These are phyloP conservation scores for Leucosporidium yakuticum DNA, from an alignment of 768 basidiomycete genomes.

Conservation along the genomic window DNA sequence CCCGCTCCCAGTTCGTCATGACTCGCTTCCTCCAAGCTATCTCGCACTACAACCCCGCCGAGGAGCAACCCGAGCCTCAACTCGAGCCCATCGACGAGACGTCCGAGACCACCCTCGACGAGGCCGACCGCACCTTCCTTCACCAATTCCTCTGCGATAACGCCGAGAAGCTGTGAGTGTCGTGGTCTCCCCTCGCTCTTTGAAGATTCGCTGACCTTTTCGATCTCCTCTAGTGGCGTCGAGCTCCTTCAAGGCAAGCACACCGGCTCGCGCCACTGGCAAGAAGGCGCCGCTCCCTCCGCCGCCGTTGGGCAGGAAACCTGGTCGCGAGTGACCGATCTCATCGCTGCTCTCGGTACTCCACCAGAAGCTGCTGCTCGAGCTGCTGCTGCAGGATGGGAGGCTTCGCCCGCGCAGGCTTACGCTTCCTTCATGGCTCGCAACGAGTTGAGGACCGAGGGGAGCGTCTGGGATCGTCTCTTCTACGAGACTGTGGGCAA, in stretches of 20 bases:
- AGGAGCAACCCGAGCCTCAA: background rate
- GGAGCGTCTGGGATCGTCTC: background rate
- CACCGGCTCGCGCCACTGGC: background rate
- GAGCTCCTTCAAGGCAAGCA: conserved; percentile 5
- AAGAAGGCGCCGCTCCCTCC: background rate
- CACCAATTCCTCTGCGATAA: conserved; percentile 13
- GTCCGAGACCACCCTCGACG: background rate
- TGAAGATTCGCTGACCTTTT: background rate
- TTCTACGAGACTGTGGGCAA: conserved; percentile 48
- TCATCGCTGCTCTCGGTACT: conserved; percentile 4
- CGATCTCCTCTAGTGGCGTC: background rate
- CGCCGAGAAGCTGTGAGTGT: conserved; percentile 1
- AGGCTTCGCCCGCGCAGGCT: background rate
- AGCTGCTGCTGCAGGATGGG: background rate
- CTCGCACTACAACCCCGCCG: conserved; percentile 5
- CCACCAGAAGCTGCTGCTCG: conserved; percentile 2
- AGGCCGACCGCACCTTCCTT: conserved; percentile 1
- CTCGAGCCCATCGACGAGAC: background rate
- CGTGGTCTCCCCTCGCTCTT: too few species aligned
- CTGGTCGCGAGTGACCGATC: conserved; percentile 3
- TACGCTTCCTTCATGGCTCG: conserved; percentile 4
- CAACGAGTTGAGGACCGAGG: background rate
- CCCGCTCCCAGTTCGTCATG: conserved; percentile 59
- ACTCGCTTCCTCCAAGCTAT: conserved; percentile 57
- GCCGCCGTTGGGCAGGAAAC: background rate